phyloP scores from a whole-genome alignment of 1,284 basidiomycete genomes.

The Microbotryum lychnidis-dioicae region DNA sequence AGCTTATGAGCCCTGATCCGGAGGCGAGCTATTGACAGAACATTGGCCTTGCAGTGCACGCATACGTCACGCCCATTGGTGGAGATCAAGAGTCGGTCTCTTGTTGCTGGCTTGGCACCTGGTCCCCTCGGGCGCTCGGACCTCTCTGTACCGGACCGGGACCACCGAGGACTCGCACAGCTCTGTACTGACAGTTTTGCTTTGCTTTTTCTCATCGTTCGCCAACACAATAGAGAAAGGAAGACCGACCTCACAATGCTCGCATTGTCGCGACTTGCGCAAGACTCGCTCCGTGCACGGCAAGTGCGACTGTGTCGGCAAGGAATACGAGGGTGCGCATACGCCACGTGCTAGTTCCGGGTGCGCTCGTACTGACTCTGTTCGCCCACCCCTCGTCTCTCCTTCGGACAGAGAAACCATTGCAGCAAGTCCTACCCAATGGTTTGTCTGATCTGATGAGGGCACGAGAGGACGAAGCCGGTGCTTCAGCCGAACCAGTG shows the following conservation, averaged over 20 bases:
- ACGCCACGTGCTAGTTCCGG: no score
- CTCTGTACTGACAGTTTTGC: no score
- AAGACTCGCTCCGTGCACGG: constrained; percentile 25
- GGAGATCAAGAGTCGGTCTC: constrained; percentile 29
- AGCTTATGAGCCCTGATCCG: neutral
- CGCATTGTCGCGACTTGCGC: constrained; percentile 24
- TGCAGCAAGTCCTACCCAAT: constrained; percentile 15
- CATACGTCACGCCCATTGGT: constrained; percentile 21
- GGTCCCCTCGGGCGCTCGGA: neutral
- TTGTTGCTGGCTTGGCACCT: neutral
- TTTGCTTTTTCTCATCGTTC: neutral
- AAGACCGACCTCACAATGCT: constrained; percentile 25
- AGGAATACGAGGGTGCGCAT: constrained; percentile 9
- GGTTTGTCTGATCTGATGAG: constrained; percentile 15
- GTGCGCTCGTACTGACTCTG: no score
- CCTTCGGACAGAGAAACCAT: constrained; percentile 1
- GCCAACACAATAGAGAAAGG: constrained; percentile 20
- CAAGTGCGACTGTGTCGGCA: constrained; percentile 22
- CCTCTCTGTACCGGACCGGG: neutral
- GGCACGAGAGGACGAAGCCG: neutral
- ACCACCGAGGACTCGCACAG: no score
- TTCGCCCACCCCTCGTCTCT: no score
- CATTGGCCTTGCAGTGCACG: constrained; percentile 15
- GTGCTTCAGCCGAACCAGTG: neutral
- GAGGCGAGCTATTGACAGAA: neutral